Percentiles rank a stretch among this genome's conserved stretches.
These are phyloP conservation scores for Trichothecium sympodiale DNA, from an alignment of 2,329 filamentous ascomycete genomes.

Conservation along the genomic window DNA sequence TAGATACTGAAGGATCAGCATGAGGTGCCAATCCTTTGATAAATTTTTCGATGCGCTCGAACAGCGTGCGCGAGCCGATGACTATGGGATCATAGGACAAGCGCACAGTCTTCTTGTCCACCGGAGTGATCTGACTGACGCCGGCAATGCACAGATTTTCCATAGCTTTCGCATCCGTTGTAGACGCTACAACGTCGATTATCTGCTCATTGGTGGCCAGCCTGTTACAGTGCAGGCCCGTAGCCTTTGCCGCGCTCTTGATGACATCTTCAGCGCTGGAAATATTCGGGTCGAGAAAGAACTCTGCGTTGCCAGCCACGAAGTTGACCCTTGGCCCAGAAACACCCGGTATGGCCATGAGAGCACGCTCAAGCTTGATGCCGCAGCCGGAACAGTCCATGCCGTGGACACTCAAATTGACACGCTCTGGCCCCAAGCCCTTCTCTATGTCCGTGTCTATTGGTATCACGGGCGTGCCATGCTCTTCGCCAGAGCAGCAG, in stretches of 20 bases:
- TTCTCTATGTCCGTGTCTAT: conserved; percentile 14
- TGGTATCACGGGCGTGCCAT: no score
- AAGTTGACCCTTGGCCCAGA: conserved; percentile 23
- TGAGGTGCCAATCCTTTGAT: conserved; percentile 18
- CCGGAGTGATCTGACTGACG: conserved; percentile 12
- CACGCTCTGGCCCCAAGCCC: conserved; percentile 12
- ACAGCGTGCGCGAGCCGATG: conserved; percentile 19
- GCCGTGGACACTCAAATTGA: conserved; percentile 18
- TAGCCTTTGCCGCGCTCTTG: conserved; percentile 7
- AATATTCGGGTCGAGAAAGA: conserved; percentile 14
- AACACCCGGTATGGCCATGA: conserved; percentile 16
- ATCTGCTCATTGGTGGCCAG: conserved; percentile 12
- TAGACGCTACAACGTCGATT: conserved; percentile 13
- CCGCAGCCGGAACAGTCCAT: conserved; percentile 26
- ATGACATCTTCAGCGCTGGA: conserved; percentile 16
- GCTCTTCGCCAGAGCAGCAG: no score
- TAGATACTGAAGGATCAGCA: conserved; percentile 16
- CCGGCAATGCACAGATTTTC: conserved; percentile 10
- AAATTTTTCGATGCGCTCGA: conserved; percentile 9
- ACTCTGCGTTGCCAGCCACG: conserved; percentile 24
- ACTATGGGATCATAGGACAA: conserved; percentile 21
- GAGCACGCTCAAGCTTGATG: conserved; percentile 19
- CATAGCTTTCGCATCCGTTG: conserved; percentile 10
- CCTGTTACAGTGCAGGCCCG: conserved; percentile 12
- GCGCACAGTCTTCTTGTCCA: conserved; percentile 19